Evolutionary conservation across 192 early-diverging fungal species (phyloP).

Genomic region (Coemansia sp.): DNA sequence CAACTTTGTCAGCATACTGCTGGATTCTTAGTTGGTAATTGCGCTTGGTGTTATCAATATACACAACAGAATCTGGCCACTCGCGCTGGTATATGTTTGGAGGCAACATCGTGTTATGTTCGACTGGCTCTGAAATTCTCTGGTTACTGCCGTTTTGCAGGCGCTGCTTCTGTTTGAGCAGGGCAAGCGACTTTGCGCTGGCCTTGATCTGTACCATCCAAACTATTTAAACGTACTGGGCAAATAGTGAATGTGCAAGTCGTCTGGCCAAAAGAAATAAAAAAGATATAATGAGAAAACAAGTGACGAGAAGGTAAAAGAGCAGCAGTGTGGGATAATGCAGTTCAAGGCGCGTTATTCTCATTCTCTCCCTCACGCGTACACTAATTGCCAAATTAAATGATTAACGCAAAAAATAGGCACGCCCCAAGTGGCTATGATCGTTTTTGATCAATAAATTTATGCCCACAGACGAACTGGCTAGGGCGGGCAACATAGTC

Average conservation of each 20-base stretch:
- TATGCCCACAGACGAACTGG: too few species aligned
- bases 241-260: neutral
- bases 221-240: too few species aligned
- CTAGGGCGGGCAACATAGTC: too few species aligned
- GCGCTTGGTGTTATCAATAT: conserved; percentile 5
- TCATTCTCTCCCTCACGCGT: too few species aligned
- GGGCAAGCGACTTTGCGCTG: conserved; percentile 6
- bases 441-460: too few species aligned
- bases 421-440: too few species aligned
- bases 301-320: too few species aligned
- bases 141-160: neutral
- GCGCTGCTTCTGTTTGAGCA: conserved; percentile 17
- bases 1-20: neutral
- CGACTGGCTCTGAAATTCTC: neutral
- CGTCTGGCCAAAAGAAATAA: neutral
- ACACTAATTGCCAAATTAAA: too few species aligned
- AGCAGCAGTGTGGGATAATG: too few species aligned
- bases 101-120: neutral
- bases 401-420: too few species aligned
- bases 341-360: too few species aligned
- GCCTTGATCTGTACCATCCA: conserved; percentile 20
- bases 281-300: neutral
- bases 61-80: neutral
- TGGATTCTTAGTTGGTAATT: neutral
- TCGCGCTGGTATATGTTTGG: neutral